These are phyloP conservation scores for Nemania serpens DNA, from an alignment of 2,329 filamentous ascomycete species.

Conservation along the genomic window DNA sequence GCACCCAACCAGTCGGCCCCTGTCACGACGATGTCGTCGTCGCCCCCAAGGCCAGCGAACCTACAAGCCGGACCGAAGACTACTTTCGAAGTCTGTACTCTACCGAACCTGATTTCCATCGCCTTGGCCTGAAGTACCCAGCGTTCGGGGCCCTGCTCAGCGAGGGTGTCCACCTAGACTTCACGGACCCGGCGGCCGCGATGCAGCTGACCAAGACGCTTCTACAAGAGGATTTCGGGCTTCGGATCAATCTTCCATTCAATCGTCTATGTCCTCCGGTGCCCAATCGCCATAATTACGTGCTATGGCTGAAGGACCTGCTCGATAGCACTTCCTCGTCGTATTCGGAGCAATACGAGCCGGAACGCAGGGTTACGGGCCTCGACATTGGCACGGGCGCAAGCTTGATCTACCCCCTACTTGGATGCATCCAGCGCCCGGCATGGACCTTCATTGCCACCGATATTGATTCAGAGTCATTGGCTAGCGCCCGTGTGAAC, in stretches of 20 bases:
- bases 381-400: constrained; percentile 90
- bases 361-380: constrained; percentile 62
- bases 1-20: background rate
- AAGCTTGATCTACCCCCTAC: constrained; percentile 86
- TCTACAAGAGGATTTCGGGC: constrained; percentile 73
- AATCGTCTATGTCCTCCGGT: constrained; percentile 88
- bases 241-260: constrained; percentile 71
- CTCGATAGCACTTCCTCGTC: constrained; percentile 72
- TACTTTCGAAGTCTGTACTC: constrained; percentile 37
- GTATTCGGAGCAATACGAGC: constrained; percentile 47
- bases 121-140: constrained; percentile 33
- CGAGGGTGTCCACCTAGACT: constrained; percentile 65
- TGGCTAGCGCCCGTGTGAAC: constrained; percentile 70
- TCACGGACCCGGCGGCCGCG: constrained; percentile 75
- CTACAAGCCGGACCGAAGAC: constrained; percentile 24
- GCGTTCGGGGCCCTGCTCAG: constrained; percentile 38
- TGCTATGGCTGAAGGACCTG: constrained; percentile 84
- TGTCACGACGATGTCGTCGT: background rate
- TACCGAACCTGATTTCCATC: constrained; percentile 34
- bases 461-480: constrained; percentile 77
- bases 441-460: constrained; percentile 75
- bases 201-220: constrained; percentile 82
- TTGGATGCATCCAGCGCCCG: constrained; percentile 71
- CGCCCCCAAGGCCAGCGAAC: background rate
- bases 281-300: constrained; percentile 79